Evolutionary conservation across 768 basidiomycete genomes (phyloP).

Genomic region (Sutorius australiensis): DNA sequence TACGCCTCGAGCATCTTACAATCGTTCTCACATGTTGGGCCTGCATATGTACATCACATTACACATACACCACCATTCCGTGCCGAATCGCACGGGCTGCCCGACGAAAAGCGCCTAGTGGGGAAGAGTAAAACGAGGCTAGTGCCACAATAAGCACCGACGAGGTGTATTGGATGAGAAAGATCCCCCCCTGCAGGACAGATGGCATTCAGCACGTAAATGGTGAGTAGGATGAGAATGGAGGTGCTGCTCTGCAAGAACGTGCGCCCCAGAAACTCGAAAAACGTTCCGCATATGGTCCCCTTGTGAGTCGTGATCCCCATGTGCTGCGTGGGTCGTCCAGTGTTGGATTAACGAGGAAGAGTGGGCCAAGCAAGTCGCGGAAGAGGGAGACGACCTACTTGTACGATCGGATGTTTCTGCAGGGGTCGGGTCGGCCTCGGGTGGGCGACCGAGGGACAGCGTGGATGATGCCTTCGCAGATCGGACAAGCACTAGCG

Average conservation of each 20-base stretch:
- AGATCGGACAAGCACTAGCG: slow-evolving; percentile 61
- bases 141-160: slow-evolving; percentile 91
- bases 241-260: slow-evolving; percentile 99
- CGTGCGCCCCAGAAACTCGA: slow-evolving; percentile 81
- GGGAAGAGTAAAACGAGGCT: slow-evolving; percentile 87
- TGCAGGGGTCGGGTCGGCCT: slow-evolving; percentile 29
- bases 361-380: slow-evolving; percentile 58
- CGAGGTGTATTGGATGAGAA: slow-evolving; percentile 62
- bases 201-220: slow-evolving; percentile 76
- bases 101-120: slow-evolving; percentile 70
- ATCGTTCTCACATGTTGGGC: slow-evolving; percentile 83
- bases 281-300: slow-evolving; percentile 67
- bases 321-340: slow-evolving; percentile 57
- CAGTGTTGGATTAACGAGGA: slow-evolving; percentile 18
- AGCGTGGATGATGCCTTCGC: slow-evolving; percentile 69
- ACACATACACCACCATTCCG: slow-evolving; percentile 80
- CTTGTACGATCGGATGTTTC: slow-evolving; percentile 77
- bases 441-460: slow-evolving; percentile 14
- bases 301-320: slow-evolving; percentile 82
- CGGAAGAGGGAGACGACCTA: slow-evolving; percentile 88
- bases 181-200: slow-evolving; percentile 31
- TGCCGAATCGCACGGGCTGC: slow-evolving; percentile 70
- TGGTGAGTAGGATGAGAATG: slow-evolving; percentile 75
- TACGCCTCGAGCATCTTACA: slow-evolving; percentile 39
- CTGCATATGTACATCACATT: slow-evolving; percentile 93